Conservation (phyloP, 441 rosid species). For the Syzygium syzygioides region DNA sequence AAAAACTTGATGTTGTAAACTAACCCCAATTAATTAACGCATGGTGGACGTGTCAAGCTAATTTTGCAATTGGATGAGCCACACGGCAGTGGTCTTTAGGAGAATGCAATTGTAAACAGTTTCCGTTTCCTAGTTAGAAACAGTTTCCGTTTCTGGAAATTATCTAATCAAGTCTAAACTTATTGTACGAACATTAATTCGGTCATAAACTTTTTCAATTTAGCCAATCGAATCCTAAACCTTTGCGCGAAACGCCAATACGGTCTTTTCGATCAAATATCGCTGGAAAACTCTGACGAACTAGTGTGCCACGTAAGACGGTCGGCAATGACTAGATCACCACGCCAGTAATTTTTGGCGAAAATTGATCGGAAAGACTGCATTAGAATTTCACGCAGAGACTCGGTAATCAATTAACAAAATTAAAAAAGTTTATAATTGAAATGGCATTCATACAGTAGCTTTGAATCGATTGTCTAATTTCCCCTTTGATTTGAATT, state of each 20-base stretch:
- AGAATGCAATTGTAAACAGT: background rate
- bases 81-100: background rate
- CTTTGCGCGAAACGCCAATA: rapidly evolving
- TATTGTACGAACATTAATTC: rapidly evolving
- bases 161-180: rapidly evolving
- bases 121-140: background rate
- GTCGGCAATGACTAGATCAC: rapidly evolving
- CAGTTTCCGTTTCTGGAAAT: background rate
- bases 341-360: rapidly evolving
- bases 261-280: background rate
- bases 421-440: background rate
- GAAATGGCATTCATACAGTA: rapidly evolving
- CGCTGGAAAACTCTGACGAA: rapidly evolving
- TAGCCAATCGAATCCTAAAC: rapidly evolving
- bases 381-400: rapidly evolving
- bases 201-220: rapidly evolving
- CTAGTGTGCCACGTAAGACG: too few species aligned
- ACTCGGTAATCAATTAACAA: rapidly evolving
- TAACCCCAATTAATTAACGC: background rate
- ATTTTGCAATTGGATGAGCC: background rate
- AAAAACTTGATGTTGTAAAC: background rate
- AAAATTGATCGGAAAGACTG: background rate
- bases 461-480: rapidly evolving
- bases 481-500: background rate
- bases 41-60: background rate